These are phyloP conservation scores for Cornus kousa DNA, from an alignment of 148 eudicot species.

Conservation along the genomic window DNA sequence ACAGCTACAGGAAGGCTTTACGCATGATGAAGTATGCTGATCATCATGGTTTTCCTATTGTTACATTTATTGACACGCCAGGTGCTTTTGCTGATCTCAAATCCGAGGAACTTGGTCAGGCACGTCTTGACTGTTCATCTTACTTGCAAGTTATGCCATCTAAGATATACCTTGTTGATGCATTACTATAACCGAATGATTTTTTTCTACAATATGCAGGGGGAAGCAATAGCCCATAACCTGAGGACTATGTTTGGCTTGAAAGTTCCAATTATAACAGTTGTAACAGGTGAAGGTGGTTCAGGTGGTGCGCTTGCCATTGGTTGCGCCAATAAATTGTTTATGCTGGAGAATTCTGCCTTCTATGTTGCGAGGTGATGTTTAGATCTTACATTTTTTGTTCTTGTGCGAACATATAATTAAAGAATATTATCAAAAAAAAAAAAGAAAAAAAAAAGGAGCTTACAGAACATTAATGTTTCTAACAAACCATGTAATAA, in stretches of 20 bases:
- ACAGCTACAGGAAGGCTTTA: constrained; percentile 38
- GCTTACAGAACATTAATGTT: no score
- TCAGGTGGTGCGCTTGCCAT: constrained; percentile 50
- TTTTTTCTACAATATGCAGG: constrained; percentile 19
- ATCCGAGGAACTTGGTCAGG: constrained; percentile 42
- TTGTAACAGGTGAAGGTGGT: constrained; percentile 49
- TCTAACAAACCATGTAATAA: background rate
- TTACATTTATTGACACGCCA: constrained; percentile 42
- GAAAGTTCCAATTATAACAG: constrained; percentile 34
- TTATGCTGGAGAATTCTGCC: constrained; percentile 43
- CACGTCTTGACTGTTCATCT: background rate
- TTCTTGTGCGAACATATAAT: no score
- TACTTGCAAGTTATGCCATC: background rate
- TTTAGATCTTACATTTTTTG: background rate
- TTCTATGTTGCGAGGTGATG: constrained; percentile 43
- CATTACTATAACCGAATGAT: background rate
- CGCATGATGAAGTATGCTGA: constrained; percentile 44
- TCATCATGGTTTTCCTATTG: constrained; percentile 43
- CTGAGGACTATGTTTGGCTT: constrained; percentile 43
- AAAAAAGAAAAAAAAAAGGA: background rate
- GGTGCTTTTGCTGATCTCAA: constrained; percentile 45
- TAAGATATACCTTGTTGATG: background rate
- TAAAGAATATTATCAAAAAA: background rate
- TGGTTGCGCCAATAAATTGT: constrained; percentile 39
- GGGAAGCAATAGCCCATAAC: constrained; percentile 43